Base-by-base conservation (phyloP, 2,329 filamentous ascomycete species). In the Aureobasidium uvarum region DNA sequence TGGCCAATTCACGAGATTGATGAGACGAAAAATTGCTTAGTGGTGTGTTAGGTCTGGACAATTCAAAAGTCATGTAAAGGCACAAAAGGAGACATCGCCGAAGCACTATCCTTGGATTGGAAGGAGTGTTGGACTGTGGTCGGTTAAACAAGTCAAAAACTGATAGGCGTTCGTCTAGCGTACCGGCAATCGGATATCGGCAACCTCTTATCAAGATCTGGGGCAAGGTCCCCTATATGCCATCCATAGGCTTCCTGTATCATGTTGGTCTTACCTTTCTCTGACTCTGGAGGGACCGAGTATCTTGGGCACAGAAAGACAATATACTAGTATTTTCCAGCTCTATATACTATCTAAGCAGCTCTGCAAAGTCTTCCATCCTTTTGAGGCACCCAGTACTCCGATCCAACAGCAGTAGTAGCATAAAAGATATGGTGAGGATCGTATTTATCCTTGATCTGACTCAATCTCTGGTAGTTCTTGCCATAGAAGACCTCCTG, bases 381-480 rank as follows among this genome's bases (percentile, higher is more conserved):
- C 13, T 62, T 33, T 13, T 64, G 51, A 23, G 50, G 51, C n/a
- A 50, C 58, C 75, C 77, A 79, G 39, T 69, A 71, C 51, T 79
- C 77, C 55, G 73, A 76, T 2, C 77, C 76, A 0, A 79, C 78
- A 4, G 73, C 77, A 67, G 76, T 78, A 18, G 74, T 66, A 2
- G 74, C 77, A 41, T 78, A 80, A 68, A 80, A 79, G 54, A 79
- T 68, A 46, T 73, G 72, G 0, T 73, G 5, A 8, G 78, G 78
- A 67, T 81, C 79, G 68, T 77, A 80, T 63, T 77, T 76, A 11
- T 71, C 67, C 74, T 81, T 81, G 33, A 81, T 71, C 8, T 67
- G 10, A 5, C 73, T 68, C 28, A 80, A 70, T 1, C 66, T 71
- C 1, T 67, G 67, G 58, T 80, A 81, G 66, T 79, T 81, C 4